Evolutionary conservation across 257 asterid genomes (phyloP).

Genomic region (Datura wrightii): DNA sequence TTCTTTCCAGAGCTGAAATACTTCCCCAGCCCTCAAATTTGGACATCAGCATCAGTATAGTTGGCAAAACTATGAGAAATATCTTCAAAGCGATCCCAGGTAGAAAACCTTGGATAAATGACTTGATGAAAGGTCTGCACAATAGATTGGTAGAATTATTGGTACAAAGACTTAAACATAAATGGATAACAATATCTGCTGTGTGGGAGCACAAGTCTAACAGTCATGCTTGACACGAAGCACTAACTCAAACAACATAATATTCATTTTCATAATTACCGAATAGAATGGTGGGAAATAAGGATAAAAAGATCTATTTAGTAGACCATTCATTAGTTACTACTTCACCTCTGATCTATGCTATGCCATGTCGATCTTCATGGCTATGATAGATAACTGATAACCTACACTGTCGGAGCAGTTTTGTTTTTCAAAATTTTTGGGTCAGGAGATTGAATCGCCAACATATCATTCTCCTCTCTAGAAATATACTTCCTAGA

Average conservation of each 20-base stretch:
- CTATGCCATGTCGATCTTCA: neutral
- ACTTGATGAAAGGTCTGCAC: slow-evolving; percentile 83
- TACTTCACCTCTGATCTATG: neutral
- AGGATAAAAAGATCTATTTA: neutral
- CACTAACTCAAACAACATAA: neutral
- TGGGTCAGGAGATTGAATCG: neutral
- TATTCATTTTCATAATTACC: neutral
- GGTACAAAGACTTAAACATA: neutral
- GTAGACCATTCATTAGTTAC: neutral
- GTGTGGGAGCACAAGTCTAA: neutral
- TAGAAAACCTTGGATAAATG: slow-evolving; percentile 88
- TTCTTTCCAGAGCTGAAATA: slow-evolving; percentile 76
- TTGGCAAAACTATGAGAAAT: slow-evolving; percentile 81
- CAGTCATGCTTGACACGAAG: neutral
- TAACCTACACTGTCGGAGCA: neutral
- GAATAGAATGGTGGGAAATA: neutral
- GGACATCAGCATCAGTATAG: slow-evolving; percentile 85
- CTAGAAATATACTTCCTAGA: neutral
- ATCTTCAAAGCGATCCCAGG: slow-evolving; percentile 96
- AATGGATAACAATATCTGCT: neutral
- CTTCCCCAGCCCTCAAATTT: slow-evolving; percentile 87
- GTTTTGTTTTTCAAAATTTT: neutral
- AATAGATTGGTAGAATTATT: slow-evolving; percentile 26
- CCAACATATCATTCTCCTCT: slow-evolving; percentile 22
- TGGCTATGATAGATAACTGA: neutral